Evolutionary conservation across 2,329 filamentous ascomycete species (phyloP).

Genomic region (Berkeleyomyces rouxiae): DNA sequence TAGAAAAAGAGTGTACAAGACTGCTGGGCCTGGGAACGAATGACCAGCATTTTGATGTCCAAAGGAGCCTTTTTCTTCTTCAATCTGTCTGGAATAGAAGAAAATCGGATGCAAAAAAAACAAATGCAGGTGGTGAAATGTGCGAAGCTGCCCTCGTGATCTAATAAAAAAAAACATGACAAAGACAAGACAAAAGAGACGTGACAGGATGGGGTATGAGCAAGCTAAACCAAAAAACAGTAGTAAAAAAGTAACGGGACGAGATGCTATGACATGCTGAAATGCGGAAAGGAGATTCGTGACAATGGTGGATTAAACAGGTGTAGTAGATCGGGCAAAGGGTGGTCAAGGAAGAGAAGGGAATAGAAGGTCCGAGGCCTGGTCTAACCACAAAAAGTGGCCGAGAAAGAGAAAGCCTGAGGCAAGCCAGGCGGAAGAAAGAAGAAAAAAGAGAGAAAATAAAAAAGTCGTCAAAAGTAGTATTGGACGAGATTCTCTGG

Average conservation of each 20-base stretch:
- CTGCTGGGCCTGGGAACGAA: neutral
- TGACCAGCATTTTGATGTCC: neutral
- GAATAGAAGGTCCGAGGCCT: neutral
- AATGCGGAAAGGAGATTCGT: neutral
- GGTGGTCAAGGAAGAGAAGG: neutral
- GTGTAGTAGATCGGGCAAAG: neutral
- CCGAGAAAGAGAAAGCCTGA: neutral
- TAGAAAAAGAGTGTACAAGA: neutral
- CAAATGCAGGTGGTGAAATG: neutral
- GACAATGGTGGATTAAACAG: conserved; percentile 4
- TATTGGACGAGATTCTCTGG: neutral
- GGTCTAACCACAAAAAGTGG: conserved; percentile 1
- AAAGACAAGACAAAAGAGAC: neutral
- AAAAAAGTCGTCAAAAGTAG: neutral
- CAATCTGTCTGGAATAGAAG: neutral
- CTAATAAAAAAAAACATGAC: neutral
- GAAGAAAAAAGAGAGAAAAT: neutral
- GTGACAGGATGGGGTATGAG: conserved; percentile 7
- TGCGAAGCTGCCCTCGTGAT: conserved; percentile 1
- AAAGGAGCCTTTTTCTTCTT: neutral
- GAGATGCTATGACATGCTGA: conserved; percentile 3
- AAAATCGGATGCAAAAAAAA: neutral
- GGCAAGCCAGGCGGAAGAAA: neutral
- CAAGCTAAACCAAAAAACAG: neutral
- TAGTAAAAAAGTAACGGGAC: neutral